Conservation (phyloP, 169 alveolate genomes). For the Sarcocystis neurona region DNA sequence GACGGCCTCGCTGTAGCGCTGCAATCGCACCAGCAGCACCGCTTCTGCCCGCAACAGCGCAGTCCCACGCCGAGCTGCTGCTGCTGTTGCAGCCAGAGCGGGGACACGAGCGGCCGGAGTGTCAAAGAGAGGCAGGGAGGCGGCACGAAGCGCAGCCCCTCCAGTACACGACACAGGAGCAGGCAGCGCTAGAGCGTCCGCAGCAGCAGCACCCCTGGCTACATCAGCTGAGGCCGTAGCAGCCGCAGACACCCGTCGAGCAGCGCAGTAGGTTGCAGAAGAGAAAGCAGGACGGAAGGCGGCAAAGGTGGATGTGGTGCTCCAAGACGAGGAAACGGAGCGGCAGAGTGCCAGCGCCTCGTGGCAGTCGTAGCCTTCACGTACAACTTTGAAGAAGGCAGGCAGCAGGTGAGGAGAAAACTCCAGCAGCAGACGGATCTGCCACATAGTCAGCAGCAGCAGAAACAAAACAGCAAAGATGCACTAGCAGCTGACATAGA, state of each 20-base stretch:
- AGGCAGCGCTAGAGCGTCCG: neutral
- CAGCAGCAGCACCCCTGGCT: conserved; percentile 20
- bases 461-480: no score
- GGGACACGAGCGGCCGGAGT: neutral
- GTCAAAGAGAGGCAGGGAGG: no score
- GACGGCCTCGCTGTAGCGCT: conserved; percentile 15
- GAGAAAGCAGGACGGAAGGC: neutral
- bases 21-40: conserved; percentile 11
- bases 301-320: neutral
- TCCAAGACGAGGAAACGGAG: conserved; percentile 8
- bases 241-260: neutral
- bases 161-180: no score
- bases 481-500: neutral
- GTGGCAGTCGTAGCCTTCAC: conserved; percentile 23
- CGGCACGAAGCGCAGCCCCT: no score
- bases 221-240: neutral
- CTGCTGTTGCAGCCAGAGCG: neutral
- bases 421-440: neutral
- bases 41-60: conserved; percentile 29
- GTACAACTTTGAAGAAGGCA: conserved; percentile 1
- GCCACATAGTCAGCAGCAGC: neutral
- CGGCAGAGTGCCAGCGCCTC: conserved; percentile 24
- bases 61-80: neutral
- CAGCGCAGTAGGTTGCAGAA: neutral
- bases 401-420: conserved; percentile 33